Evolutionary conservation across 257 asterid genomes (phyloP).

Genomic region (Catharanthus roseus): DNA sequence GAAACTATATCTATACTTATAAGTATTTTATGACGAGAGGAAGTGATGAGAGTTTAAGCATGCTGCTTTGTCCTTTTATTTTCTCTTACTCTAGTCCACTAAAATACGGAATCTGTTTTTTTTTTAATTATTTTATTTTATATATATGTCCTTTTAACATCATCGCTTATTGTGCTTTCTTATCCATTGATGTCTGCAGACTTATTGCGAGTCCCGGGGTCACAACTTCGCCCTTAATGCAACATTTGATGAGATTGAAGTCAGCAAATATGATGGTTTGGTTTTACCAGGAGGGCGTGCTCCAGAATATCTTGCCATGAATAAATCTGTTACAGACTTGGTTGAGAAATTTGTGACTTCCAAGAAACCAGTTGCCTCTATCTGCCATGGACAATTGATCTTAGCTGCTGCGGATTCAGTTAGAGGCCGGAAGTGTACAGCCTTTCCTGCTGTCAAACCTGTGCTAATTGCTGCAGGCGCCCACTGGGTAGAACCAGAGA

Average conservation of each 20-base stretch:
- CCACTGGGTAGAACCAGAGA: constrained; percentile 83
- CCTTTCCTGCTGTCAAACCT: constrained; percentile 69
- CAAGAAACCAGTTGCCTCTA: constrained; percentile 67
- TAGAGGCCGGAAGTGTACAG: constrained; percentile 76
- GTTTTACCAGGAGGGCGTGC: constrained; percentile 96
- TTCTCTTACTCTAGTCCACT: not conserved
- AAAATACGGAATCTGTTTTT: not conserved
- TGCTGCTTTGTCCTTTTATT: not conserved
- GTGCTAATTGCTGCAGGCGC: constrained; percentile 86
- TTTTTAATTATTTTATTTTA: too few relatives aligned
- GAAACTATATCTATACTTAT: not conserved
- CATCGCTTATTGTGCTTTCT: not conserved
- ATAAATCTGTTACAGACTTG: constrained; percentile 54
- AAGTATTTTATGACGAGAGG: not conserved
- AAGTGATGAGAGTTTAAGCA: not conserved
- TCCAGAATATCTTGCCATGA: constrained; percentile 85
- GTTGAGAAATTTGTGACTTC: constrained; percentile 47
- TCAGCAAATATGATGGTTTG: constrained; percentile 70
- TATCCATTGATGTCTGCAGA: constrained; percentile 43
- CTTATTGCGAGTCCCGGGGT: constrained; percentile 81
- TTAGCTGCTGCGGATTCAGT: constrained; percentile 77
- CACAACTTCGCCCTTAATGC: constrained; percentile 88
- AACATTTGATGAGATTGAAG: constrained; percentile 62
- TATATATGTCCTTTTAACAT: not conserved
- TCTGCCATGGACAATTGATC: constrained; percentile 88